phyloP scores from a whole-genome alignment of 2,329 filamentous ascomycete genomes.

The Ceratocystiopsis brevicomis region DNA sequence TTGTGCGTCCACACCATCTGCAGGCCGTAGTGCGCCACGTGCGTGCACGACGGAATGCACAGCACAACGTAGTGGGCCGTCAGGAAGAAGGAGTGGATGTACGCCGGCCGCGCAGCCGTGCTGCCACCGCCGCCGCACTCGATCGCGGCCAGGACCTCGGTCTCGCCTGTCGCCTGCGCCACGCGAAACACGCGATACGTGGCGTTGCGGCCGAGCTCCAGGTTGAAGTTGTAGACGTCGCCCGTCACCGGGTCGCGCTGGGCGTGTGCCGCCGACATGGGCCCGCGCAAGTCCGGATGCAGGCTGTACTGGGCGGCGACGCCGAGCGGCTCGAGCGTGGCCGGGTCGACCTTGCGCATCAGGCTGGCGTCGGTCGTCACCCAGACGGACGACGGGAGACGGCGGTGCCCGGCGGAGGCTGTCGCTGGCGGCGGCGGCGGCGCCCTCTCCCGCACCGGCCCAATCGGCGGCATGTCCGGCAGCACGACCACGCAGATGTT shows the following conservation, averaged over 20 bases:
- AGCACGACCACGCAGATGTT: conserved; percentile 51
- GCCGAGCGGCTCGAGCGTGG: conserved; percentile 54
- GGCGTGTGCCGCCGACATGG: conserved; percentile 50
- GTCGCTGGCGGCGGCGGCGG: background rate
- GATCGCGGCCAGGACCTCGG: conserved; percentile 43
- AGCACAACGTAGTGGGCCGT: conserved; percentile 52
- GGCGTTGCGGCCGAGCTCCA: conserved; percentile 36
- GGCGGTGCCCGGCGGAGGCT: background rate
- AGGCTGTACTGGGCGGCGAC: conserved; percentile 39
- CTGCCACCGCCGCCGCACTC: conserved; percentile 20
- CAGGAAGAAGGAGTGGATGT: conserved; percentile 70
- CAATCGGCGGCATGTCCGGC: conserved; percentile 41
- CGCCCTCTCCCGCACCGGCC: conserved; percentile 8
- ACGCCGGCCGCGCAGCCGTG: conserved; percentile 31
- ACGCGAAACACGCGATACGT: conserved; percentile 55
- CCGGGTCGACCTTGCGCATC: conserved; percentile 44
- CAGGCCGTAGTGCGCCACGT: conserved; percentile 37
- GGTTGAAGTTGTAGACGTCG: conserved; percentile 66
- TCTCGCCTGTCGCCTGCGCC: conserved; percentile 39
- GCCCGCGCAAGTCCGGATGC: conserved; percentile 50
- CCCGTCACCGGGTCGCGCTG: conserved; percentile 53
- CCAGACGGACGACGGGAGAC: conserved; percentile 29
- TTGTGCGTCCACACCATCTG: conserved; percentile 47
- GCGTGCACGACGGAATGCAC: conserved; percentile 46
- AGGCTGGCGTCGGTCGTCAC: conserved; percentile 34